These are phyloP conservation scores for Raphanus hybrid DNA, from an alignment of 441 rosid species.

Conservation along the genomic window DNA sequence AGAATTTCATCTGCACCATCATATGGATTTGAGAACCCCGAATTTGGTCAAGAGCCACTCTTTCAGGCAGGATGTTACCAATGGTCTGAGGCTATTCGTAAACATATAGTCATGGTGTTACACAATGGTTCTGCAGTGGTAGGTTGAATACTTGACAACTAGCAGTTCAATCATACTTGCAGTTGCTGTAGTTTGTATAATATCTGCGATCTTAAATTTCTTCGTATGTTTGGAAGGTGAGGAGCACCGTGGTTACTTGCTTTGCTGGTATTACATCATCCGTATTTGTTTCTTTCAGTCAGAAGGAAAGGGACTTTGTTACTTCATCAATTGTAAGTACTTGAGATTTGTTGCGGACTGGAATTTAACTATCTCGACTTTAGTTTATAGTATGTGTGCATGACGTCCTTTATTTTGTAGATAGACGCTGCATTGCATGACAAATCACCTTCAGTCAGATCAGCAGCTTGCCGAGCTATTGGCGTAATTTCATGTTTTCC, in stretches of 20 bases:
- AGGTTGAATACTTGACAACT: slow-evolving; percentile 42
- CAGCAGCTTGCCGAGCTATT: slow-evolving; percentile 97
- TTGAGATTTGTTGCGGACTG: slow-evolving; percentile 30
- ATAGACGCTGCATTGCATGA: slow-evolving; percentile 71
- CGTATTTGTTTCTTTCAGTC: slow-evolving; percentile 61
- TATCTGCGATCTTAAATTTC: slow-evolving; percentile 28
- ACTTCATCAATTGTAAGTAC: slow-evolving; percentile 72
- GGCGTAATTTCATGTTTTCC: slow-evolving; percentile 90
- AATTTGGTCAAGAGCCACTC: slow-evolving; percentile 49
- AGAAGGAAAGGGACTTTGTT: slow-evolving; percentile 65
- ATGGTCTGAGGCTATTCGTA: slow-evolving; percentile 78
- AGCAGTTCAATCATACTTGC: slow-evolving; percentile 7
- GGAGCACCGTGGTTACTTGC: slow-evolving; percentile 85
- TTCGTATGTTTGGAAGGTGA: slow-evolving; percentile 64
- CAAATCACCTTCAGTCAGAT: slow-evolving; percentile 77
- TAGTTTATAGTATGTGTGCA: slow-evolving; percentile 17
- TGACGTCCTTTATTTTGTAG: slow-evolving; percentile 46
- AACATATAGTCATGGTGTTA: slow-evolving; percentile 68
- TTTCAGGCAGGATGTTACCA: slow-evolving; percentile 60
- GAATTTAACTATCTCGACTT: slow-evolving; percentile 14
- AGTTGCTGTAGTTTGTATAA: slow-evolving; percentile 28
- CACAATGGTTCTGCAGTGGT: slow-evolving; percentile 80
- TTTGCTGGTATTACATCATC: slow-evolving; percentile 93
- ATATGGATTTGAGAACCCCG: slow-evolving; percentile 55
- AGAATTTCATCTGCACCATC: slow-evolving; percentile 91